These are phyloP conservation scores for Brettanomyces nanus DNA, from an alignment of 805 yeast species.

Conservation along the genomic window DNA sequence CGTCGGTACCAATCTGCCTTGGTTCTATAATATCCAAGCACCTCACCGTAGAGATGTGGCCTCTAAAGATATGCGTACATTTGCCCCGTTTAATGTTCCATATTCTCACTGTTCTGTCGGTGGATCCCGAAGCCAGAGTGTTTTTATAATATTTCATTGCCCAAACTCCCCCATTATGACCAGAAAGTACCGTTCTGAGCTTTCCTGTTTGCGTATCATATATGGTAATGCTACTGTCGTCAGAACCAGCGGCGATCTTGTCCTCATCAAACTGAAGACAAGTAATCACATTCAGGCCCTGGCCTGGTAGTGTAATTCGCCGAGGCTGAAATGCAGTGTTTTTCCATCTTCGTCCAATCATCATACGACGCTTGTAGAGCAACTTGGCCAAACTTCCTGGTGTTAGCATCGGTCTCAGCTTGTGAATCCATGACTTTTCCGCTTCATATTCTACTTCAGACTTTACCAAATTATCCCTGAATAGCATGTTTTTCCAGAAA, in stretches of 20 bases:
- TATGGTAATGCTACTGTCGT: slow-evolving; percentile 73
- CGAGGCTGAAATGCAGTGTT: slow-evolving; percentile 61
- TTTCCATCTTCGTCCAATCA: slow-evolving; percentile 72
- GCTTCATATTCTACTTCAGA: slow-evolving; percentile 34
- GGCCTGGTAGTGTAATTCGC: slow-evolving; percentile 58
- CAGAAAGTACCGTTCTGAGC: slow-evolving; percentile 53
- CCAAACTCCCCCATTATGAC: slow-evolving; percentile 99
- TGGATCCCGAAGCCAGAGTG: slow-evolving; percentile 86
- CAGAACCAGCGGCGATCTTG: slow-evolving; percentile 87
- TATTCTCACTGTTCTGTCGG: slow-evolving; percentile 87
- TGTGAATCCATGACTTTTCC: slow-evolving; percentile 15
- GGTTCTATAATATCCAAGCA: slow-evolving; percentile 81
- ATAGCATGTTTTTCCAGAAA: slow-evolving; percentile 64
- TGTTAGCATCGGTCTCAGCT: slow-evolving; percentile 7
- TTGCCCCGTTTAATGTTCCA: slow-evolving; percentile 84
- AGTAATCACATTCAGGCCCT: slow-evolving; percentile 79
- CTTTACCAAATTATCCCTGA: slow-evolving; percentile 52
- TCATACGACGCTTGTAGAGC: slow-evolving; percentile 50
- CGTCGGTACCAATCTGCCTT: slow-evolving; percentile 51
- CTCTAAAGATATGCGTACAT: slow-evolving; percentile 86
- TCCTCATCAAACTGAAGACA: slow-evolving; percentile 91
- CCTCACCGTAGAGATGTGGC: slow-evolving; percentile 89
- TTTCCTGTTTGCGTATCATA: slow-evolving; percentile 71
- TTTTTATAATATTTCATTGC: slow-evolving; percentile 82
- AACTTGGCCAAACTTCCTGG: slow-evolving; percentile 16